phyloP scores from a whole-genome alignment of 2,329 filamentous ascomycete species.

The Botrytis elliptica region DNA sequence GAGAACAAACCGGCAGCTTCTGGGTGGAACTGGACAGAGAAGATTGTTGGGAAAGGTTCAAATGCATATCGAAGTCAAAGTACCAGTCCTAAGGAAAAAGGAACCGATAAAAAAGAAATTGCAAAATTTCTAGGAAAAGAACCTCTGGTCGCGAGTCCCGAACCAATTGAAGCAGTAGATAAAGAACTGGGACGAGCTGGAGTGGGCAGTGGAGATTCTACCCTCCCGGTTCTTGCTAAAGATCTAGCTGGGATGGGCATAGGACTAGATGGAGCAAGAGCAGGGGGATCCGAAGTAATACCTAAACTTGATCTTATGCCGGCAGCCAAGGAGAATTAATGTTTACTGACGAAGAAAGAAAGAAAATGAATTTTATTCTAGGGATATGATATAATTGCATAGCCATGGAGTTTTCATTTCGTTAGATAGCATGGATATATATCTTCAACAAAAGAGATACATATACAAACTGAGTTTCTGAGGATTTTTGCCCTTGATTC shows the following conservation, averaged over 20 bases:
- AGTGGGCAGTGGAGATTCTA: not conserved
- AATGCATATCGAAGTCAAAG: slow-evolving; percentile 1
- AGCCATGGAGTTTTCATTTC: slow-evolving; percentile 1
- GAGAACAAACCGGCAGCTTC: slow-evolving; percentile 27
- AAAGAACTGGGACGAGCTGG: not conserved
- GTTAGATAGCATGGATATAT: not conserved
- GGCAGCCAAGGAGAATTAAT: not conserved
- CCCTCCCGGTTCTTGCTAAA: not conserved
- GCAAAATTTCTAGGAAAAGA: slow-evolving; percentile 1
- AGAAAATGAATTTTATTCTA: too few species aligned
- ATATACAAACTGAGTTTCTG: not conserved
- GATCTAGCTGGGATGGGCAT: slow-evolving; percentile 1
- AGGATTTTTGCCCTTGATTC: too few species aligned
- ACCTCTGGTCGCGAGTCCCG: not conserved
- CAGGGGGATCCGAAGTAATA: not conserved
- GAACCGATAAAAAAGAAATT: not conserved
- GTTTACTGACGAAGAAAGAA: not conserved
- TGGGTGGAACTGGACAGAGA: slow-evolving; percentile 55
- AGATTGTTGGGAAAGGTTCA: slow-evolving; percentile 49
- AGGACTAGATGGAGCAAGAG: not conserved
- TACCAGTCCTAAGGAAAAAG: not conserved
- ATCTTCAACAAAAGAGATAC: not conserved
- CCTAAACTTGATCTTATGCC: not conserved
- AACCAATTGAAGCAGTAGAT: not conserved
- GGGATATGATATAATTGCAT: not conserved